Conservation (phyloP, 768 basidiomycete genomes). For the Sarcodon aspratus region DNA sequence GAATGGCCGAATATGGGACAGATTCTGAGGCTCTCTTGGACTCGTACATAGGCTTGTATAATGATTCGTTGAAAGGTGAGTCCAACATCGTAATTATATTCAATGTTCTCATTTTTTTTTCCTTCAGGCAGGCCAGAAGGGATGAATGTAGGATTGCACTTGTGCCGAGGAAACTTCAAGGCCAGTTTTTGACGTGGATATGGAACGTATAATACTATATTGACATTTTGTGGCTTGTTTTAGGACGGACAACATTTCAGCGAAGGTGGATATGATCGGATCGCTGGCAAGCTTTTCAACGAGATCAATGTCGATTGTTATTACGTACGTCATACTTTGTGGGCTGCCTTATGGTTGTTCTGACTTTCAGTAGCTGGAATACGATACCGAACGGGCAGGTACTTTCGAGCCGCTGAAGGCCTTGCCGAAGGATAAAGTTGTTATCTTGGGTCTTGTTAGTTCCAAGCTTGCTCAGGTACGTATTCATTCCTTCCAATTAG, state of each 20-base stretch:
- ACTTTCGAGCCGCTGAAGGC: slow-evolving; percentile 43
- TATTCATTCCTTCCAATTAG: background rate
- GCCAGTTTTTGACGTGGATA: slow-evolving; percentile 2
- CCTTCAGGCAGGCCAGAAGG: slow-evolving; percentile 31
- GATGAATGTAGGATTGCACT: slow-evolving; percentile 44
- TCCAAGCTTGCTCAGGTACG: slow-evolving; percentile 29
- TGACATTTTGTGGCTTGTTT: background rate
- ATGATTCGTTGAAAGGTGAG: slow-evolving; percentile 28
- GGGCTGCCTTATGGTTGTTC: background rate
- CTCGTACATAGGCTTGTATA: slow-evolving; percentile 55
- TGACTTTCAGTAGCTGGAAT: slow-evolving; percentile 34
- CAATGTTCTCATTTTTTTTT: too few relatives aligned
- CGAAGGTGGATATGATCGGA: slow-evolving; percentile 48
- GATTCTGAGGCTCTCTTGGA: slow-evolving; percentile 58
- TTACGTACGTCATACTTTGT: slow-evolving; percentile 20
- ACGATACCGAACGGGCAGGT: slow-evolving; percentile 53
- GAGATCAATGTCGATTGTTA: slow-evolving; percentile 43
- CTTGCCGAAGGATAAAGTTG: slow-evolving; percentile 32
- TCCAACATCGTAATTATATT: too few relatives aligned
- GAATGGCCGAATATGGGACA: slow-evolving; percentile 47
- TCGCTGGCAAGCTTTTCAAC: slow-evolving; percentile 44
- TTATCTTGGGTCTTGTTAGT: slow-evolving; percentile 32
- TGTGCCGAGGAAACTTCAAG: slow-evolving; percentile 37
- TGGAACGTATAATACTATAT: background rate
- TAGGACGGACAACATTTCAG: slow-evolving; percentile 37